Evolutionary conservation across 257 asterid genomes (phyloP).

Genomic region (Voacanga thouarsii): DNA sequence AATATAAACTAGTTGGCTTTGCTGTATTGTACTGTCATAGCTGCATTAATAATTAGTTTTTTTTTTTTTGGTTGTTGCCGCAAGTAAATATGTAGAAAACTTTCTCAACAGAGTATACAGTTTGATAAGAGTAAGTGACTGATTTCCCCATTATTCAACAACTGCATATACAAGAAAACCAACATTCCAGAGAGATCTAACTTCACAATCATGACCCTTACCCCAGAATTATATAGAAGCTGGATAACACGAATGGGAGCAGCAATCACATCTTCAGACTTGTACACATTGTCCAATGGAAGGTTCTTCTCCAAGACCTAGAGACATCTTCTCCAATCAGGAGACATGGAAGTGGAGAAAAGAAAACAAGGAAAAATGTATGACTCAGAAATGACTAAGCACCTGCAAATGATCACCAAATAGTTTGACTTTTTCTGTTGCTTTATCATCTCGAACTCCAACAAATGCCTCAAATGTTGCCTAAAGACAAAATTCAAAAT

Average conservation of each 20-base stretch:
- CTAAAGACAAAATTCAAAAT: conserved; percentile 36
- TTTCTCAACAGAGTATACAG: not conserved
- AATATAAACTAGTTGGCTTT: too few species aligned
- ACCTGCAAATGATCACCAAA: conserved; percentile 94
- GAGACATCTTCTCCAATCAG: conserved; percentile 22
- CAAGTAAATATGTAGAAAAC: not conserved
- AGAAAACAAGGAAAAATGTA: not conserved
- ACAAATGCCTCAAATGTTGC: conserved; percentile 96
- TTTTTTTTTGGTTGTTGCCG: too few species aligned
- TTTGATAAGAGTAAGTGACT: not conserved
- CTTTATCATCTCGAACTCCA: conserved; percentile 84
- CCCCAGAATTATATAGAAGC: conserved; percentile 89
- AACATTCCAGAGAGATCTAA: not conserved
- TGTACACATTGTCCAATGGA: conserved; percentile 75
- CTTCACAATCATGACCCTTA: conserved; percentile 29
- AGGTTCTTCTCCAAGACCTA: conserved; percentile 91
- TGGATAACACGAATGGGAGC: conserved; percentile 95
- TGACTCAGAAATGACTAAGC: conserved; percentile 14
- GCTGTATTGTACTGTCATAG: not conserved
- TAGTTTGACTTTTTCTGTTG: conserved; percentile 80
- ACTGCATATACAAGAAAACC: not conserved
- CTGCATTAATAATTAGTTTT: not conserved
- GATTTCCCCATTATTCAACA: not conserved
- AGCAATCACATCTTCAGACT: conserved; percentile 73
- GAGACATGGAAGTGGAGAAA: conserved; percentile 9